Evolutionary conservation across 495 filamentous ascomycete genomes (phyloP), one percentile per base, ranked within the genome.

Genomic region (Xylaria venustula): DNA sequence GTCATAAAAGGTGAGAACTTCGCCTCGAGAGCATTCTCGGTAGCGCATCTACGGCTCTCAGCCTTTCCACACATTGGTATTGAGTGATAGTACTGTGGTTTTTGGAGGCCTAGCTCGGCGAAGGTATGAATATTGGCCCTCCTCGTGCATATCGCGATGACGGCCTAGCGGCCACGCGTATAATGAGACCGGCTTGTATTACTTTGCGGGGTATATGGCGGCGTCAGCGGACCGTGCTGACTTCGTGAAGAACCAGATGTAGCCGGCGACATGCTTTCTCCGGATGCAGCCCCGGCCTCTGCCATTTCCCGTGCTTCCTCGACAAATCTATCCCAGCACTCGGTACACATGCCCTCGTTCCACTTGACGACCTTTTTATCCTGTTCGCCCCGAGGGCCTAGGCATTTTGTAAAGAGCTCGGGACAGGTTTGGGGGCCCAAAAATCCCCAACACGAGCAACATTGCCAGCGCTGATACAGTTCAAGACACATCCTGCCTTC

Each of bases 291-390:
- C 53, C 67, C 62, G 46, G 66, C 68, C 3, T 70, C 68, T 1
- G 66, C 69, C 69, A 71, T 71, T 61, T 71, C 69, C 17, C 64
- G 66, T 19, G 66, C 67, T 59, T 71, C 69, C 32, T 67, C 56
- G 32, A 69, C 49, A 23, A 69, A 67, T 34, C 69, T 65, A 23
- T 71, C 69, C 69, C 69, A 71, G 50, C 69, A 71, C 40, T 71
- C 69, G 15, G 69, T 67, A 23, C 69, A 71, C 69, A 71, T 69
- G n/a, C 69, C 67, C 0, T 71, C 69, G 23, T 71, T 71, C 69
- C 69, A 71, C 54, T 67, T 67, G 19, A 71, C 54, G 19, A 71
- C 58, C 42, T 61, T 62, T 56, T 71, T 71, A 55, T 71, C 69
- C 45, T 65, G 45, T 26, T 69, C 64, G 41, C 69, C 69, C 65